These are phyloP conservation scores for Hydnum rufescens DNA, from an alignment of 768 basidiomycete genomes.

Conservation along the genomic window DNA sequence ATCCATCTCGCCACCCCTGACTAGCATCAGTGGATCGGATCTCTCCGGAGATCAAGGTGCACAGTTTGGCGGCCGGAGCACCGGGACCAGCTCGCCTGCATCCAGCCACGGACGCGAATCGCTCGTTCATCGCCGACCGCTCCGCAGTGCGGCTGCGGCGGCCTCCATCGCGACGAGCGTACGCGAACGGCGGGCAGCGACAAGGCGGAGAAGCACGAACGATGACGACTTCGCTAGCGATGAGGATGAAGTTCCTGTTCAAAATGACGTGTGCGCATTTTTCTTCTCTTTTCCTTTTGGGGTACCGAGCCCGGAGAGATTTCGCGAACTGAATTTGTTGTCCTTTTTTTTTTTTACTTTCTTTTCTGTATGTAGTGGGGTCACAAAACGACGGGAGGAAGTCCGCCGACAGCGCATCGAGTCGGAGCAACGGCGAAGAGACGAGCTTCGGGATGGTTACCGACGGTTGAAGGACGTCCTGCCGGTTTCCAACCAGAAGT, in stretches of 20 bases:
- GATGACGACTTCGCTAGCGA: constrained; percentile 35
- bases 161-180: neutral
- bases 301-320: too few species aligned
- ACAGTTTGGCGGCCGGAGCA: constrained; percentile 7
- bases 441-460: constrained; percentile 86
- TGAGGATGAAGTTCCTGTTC: constrained; percentile 40
- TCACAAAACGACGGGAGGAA: constrained; percentile 49
- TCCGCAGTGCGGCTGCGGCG: constrained; percentile 5
- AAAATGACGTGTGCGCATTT: constrained; percentile 35
- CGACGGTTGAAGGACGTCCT: constrained; percentile 77
- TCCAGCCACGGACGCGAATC: constrained; percentile 6
- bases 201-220: neutral
- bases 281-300: constrained; percentile 20
- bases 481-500: constrained; percentile 79
- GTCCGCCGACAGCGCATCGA: constrained; percentile 86
- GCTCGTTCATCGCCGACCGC: constrained; percentile 5
- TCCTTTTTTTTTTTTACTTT: neutral
- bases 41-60: constrained; percentile 9
- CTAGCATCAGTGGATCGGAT: constrained; percentile 9
- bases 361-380: constrained; percentile 6
- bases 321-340: neutral
- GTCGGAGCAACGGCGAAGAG: constrained; percentile 78
- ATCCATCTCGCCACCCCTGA: constrained; percentile 10
- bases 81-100: constrained; percentile 10
- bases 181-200: neutral